Evolutionary conservation across 805 yeast genomes (phyloP).

Genomic region (Candida golubevii): DNA sequence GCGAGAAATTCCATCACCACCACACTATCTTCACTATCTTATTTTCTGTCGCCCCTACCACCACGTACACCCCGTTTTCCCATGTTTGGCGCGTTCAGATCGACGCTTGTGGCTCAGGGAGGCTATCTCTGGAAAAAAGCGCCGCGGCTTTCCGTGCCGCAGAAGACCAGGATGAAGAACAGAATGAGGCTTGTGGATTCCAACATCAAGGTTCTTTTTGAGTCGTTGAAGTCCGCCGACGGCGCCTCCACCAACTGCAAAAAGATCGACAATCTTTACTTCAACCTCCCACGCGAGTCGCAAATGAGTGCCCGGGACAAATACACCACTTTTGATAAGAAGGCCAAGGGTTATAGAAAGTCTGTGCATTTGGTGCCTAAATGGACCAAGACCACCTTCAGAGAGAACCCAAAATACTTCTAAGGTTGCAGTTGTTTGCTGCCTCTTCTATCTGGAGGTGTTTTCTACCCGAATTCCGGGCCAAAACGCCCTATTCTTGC

Average conservation of each 20-base stretch:
- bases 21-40: neutral
- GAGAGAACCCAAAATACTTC: constrained; percentile 73
- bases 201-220: constrained; percentile 62
- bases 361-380: constrained; percentile 84
- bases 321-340: constrained; percentile 79
- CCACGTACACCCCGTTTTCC: neutral
- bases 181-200: constrained; percentile 80
- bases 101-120: constrained; percentile 53
- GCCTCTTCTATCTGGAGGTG: neutral
- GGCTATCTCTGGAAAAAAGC: constrained; percentile 65
- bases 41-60: no score
- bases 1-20: neutral
- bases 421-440: constrained; percentile 20
- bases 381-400: constrained; percentile 81
- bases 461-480: no score
- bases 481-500: neutral
- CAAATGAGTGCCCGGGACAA: constrained; percentile 83
- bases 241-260: constrained; percentile 35
- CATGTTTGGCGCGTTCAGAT: constrained; percentile 73
- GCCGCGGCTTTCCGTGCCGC: constrained; percentile 61
- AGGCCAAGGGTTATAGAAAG: constrained; percentile 76
- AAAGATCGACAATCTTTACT: constrained; percentile 34
- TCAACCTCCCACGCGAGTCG: constrained; percentile 63
- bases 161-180: constrained; percentile 78
- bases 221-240: constrained; percentile 25